These are phyloP conservation scores for Populus hybrid DNA, from an alignment of 441 rosid genomes.

Conservation along the genomic window DNA sequence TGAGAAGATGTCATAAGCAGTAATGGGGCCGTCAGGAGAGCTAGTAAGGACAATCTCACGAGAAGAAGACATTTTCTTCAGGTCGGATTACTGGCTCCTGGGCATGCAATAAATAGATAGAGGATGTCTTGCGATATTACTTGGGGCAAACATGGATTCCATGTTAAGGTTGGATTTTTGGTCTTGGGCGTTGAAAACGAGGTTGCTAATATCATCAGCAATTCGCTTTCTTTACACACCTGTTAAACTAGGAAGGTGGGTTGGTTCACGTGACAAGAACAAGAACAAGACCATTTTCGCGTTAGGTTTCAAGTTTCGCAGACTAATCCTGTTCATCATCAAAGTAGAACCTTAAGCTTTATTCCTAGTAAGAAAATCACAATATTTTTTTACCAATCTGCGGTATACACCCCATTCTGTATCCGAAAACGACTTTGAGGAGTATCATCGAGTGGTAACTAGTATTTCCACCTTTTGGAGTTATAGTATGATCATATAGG, in stretches of 20 bases:
- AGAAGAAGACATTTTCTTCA: constrained; percentile 20
- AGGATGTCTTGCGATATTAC: not conserved
- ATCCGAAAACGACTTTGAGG: not conserved
- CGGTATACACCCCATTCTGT: not conserved
- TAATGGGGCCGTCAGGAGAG: constrained; percentile 44
- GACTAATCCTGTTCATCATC: not conserved
- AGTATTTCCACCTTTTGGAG: not conserved
- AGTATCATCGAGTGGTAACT: not conserved
- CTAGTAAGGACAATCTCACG: constrained; percentile 37
- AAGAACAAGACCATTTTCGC: not conserved
- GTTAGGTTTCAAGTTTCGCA: not conserved
- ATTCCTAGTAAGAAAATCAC: not conserved
- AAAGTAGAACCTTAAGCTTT: not conserved
- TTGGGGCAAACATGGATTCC: not conserved
- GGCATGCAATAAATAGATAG: not conserved
- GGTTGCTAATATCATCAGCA: not conserved
- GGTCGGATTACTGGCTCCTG: not conserved
- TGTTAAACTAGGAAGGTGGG: not conserved
- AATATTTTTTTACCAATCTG: not conserved
- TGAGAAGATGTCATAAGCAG: constrained; percentile 34
- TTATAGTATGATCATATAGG: not conserved
- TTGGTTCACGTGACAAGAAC: not conserved
- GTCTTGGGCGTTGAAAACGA: not conserved
- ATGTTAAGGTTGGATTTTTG: not conserved
- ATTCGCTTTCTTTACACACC: not conserved